These are phyloP conservation scores for Phytophthora pini DNA, from an alignment of 352 stramenopile species.

Conservation along the genomic window DNA sequence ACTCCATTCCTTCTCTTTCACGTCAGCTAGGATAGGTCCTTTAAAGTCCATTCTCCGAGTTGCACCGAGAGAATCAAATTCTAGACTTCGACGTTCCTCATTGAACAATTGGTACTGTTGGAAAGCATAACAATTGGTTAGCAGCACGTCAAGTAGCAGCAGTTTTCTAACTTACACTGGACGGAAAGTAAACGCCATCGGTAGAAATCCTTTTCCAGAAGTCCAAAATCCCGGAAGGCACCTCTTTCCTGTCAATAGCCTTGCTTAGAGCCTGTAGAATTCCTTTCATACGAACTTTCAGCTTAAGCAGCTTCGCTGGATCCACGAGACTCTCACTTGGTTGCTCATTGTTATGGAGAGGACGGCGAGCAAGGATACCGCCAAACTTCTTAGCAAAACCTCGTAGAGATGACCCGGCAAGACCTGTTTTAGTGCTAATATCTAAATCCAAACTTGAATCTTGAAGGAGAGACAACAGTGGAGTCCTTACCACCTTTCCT, in stretches of 20 bases:
- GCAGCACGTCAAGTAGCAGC: not conserved
- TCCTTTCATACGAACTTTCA: conserved; percentile 68
- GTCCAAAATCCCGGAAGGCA: conserved; percentile 59
- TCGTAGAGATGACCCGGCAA: conserved; percentile 35
- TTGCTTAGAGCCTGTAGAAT: conserved; percentile 57
- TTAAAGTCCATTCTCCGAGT: conserved; percentile 50
- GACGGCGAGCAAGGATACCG: conserved; percentile 39
- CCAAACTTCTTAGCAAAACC: conserved; percentile 61
- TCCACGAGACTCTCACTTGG: conserved; percentile 16
- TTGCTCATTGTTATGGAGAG: not conserved
- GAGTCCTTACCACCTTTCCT: conserved; percentile 49
- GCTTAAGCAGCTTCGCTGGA: conserved; percentile 46
- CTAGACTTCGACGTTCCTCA: conserved; percentile 46
- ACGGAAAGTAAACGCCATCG: conserved; percentile 72
- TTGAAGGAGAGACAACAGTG: conserved; percentile 61
- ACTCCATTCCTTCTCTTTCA: not conserved
- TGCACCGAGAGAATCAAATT: conserved; percentile 66
- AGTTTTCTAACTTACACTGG: conserved; percentile 39
- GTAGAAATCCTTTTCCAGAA: conserved; percentile 64
- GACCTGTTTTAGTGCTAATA: conserved; percentile 36
- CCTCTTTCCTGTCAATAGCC: conserved; percentile 56
- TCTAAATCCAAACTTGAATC: conserved; percentile 59
- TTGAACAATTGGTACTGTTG: conserved; percentile 65
- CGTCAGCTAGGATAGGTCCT: not conserved
- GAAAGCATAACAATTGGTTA: conserved; percentile 15